Conservation (phyloP, 208 protist species). For the Leishmania mexicana region DNA sequence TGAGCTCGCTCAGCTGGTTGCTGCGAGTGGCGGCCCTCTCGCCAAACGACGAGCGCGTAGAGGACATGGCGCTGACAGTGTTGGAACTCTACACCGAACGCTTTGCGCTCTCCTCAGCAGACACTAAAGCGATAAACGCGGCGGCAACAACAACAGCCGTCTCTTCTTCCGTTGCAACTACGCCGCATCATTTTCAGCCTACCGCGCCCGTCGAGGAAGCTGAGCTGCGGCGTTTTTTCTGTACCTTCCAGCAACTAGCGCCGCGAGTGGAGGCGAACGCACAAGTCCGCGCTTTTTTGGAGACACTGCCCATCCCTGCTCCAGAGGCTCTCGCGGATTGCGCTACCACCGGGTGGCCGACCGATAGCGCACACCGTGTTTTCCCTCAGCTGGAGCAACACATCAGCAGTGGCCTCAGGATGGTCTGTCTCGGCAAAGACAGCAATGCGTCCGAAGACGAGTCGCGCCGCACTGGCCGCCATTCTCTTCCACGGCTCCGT, state of each 20-base stretch:
- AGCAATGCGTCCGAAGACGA: background rate
- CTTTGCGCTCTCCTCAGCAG: conserved; percentile 23
- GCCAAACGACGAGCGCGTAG: conserved; percentile 73
- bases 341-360: conserved; percentile 42
- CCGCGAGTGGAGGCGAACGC: conserved; percentile 38
- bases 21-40: conserved; percentile 53
- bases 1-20: conserved; percentile 65
- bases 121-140: conserved; percentile 6
- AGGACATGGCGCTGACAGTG: conserved; percentile 83
- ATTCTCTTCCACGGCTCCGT: conserved; percentile 36
- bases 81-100: conserved; percentile 59
- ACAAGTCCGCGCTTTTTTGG: conserved; percentile 50
- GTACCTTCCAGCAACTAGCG: conserved; percentile 37
- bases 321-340: background rate
- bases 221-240: conserved; percentile 44
- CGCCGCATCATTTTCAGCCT: background rate
- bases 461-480: background rate
- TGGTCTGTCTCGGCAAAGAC: background rate
- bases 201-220: conserved; percentile 26
- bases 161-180: background rate
- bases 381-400: conserved; percentile 77
- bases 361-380: conserved; percentile 47
- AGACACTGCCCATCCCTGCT: conserved; percentile 28
- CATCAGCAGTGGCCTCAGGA: background rate
- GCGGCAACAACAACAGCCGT: background rate